These are phyloP conservation scores for Westerdykella sp. DNA, from an alignment of 2,329 filamentous ascomycete genomes.

Conservation along the genomic window DNA sequence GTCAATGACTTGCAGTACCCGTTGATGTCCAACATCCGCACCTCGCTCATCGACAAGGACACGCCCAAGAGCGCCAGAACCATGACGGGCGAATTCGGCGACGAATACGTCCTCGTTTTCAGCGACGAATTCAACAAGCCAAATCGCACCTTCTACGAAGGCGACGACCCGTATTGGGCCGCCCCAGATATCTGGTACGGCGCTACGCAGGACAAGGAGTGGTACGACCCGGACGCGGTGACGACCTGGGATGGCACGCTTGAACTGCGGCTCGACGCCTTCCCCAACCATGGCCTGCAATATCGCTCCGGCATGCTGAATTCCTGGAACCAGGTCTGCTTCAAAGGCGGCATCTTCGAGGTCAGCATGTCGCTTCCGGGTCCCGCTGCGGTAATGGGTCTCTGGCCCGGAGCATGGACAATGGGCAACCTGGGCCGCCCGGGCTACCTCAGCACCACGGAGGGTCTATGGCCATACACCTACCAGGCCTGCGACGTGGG, in stretches of 20 bases:
- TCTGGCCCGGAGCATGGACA: slow-evolving; percentile 51
- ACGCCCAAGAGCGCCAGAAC: slow-evolving; percentile 45
- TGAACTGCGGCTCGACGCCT: slow-evolving; percentile 42
- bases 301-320: slow-evolving; percentile 49
- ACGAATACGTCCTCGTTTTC: slow-evolving; percentile 47
- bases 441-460: slow-evolving; percentile 48
- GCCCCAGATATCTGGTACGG: slow-evolving; percentile 52
- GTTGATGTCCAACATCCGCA: slow-evolving; percentile 44
- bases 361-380: slow-evolving; percentile 49
- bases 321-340: slow-evolving; percentile 50
- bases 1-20: slow-evolving; percentile 46
- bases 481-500: slow-evolving; percentile 47
- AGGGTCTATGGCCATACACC: slow-evolving; percentile 52
- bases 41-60: slow-evolving; percentile 47
- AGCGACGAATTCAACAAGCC: slow-evolving; percentile 52
- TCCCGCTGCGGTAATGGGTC: slow-evolving; percentile 43
- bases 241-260: slow-evolving; percentile 46
- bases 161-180: slow-evolving; percentile 53
- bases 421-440: slow-evolving; percentile 51
- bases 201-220: slow-evolving; percentile 46
- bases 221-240: slow-evolving; percentile 49
- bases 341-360: slow-evolving; percentile 50
- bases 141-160: slow-evolving; percentile 50
- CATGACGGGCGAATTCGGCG: slow-evolving; percentile 42
- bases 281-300: slow-evolving; percentile 42